Percentiles rank a stretch among this genome's conserved stretches.
These are phyloP conservation scores for Euphorbia peplus DNA, from an alignment of 345 rosid species.

Conservation along the genomic window DNA sequence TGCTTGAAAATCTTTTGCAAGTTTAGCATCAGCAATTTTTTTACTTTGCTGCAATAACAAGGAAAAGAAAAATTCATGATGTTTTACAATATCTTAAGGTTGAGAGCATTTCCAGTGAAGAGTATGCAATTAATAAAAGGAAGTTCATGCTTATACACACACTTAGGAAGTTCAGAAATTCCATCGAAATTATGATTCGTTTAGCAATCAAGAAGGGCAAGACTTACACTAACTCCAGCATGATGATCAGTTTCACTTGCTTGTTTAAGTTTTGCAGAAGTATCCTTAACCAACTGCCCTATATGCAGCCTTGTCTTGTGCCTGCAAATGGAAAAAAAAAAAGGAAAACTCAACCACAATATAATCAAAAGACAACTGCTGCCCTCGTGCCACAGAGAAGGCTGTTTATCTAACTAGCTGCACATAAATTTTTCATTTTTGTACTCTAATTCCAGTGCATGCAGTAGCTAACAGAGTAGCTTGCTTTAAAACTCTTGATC, in stretches of 20 bases:
- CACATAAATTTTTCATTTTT: not conserved
- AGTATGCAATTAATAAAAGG: not conserved
- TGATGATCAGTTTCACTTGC: slow-evolving; percentile 86
- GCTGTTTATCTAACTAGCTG: not conserved
- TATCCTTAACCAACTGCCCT: slow-evolving; percentile 86
- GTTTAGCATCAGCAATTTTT: slow-evolving; percentile 94
- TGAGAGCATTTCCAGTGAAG: not conserved
- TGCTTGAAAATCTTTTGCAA: slow-evolving; percentile 94
- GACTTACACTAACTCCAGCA: slow-evolving; percentile 59
- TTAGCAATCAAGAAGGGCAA: not conserved
- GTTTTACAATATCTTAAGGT: not conserved
- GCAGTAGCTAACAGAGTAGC: not conserved
- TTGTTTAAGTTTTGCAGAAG: slow-evolving; percentile 87
- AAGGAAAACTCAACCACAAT: not conserved
- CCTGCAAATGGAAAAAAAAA: slow-evolving; percentile 39
- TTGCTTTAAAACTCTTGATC: not conserved
- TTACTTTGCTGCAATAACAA: slow-evolving; percentile 56
- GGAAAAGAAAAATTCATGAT: not conserved
- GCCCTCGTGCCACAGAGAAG: not conserved
- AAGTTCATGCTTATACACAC: not conserved
- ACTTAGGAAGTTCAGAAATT: not conserved
- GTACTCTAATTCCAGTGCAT: not conserved
- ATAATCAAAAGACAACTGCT: not conserved
- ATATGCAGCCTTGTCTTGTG: slow-evolving; percentile 81
- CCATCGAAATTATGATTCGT: not conserved